Evolutionary conservation across 2,329 filamentous ascomycete species (phyloP).

Genomic region (Cryphonectria carpinicola): DNA sequence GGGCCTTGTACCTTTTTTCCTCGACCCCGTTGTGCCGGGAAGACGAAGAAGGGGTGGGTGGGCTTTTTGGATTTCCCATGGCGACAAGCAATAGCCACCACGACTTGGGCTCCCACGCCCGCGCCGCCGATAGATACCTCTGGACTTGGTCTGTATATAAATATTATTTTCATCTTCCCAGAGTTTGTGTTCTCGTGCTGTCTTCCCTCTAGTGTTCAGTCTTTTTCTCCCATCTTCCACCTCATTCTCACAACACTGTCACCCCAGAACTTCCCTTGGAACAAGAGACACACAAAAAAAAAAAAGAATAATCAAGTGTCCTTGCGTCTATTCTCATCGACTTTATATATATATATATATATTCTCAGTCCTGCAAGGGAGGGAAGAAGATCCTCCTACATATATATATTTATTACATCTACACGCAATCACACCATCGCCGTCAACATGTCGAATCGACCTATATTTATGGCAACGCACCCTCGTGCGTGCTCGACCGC

Average conservation of each 20-base stretch:
- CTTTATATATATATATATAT: neutral
- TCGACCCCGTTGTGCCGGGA: neutral
- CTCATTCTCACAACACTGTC: neutral
- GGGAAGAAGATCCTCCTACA: neutral
- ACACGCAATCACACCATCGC: constrained; percentile 29
- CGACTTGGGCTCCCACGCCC: constrained; percentile 11
- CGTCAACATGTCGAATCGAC: constrained; percentile 70
- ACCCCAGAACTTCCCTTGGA: neutral
- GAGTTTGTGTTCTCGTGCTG: neutral
- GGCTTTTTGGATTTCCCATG: neutral
- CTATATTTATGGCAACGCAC: constrained; percentile 92
- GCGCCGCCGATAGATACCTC: constrained; percentile 12
- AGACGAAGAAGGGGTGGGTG: too few species aligned
- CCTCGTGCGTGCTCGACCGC: constrained; percentile 95
- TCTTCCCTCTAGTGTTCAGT: neutral
- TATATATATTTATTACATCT: neutral
- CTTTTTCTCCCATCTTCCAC: constrained; percentile 4
- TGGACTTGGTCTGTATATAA: constrained; percentile 23
- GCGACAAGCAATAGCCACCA: constrained; percentile 14
- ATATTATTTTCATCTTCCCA: constrained; percentile 18
- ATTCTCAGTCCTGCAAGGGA: neutral
- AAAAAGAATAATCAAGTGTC: neutral
- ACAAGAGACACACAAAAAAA: too few species aligned
- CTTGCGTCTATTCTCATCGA: neutral
- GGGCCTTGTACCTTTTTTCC: constrained; percentile 9